Conservation (phyloP, 371 early-diverging fungal genomes). For the Actinomucor elegans region DNA sequence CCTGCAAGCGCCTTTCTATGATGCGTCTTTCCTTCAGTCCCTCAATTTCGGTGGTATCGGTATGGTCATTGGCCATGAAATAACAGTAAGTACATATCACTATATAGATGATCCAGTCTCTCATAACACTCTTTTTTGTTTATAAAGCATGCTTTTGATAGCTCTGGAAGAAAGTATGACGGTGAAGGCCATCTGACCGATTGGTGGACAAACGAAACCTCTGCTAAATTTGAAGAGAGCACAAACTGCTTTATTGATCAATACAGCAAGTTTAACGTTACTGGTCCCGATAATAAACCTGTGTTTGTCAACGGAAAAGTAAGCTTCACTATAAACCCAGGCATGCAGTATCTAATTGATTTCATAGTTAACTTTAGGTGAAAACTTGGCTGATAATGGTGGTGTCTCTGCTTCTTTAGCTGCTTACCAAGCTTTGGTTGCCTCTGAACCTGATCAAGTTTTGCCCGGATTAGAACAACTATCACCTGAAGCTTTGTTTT, state of each 20-base stretch:
- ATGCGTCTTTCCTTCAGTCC: constrained; percentile 44
- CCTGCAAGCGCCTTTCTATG: constrained; percentile 49
- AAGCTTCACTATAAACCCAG: background rate
- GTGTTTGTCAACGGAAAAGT: constrained; percentile 44
- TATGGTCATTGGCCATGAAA: constrained; percentile 60
- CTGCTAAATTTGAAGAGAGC: constrained; percentile 42
- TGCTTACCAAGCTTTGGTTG: constrained; percentile 26
- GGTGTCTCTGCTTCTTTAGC: constrained; percentile 48
- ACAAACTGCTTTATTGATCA: constrained; percentile 64
- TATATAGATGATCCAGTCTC: no score
- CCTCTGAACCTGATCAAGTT: constrained; percentile 3
- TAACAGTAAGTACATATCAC: constrained; percentile 48
- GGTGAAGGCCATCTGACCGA: constrained; percentile 31
- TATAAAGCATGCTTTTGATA: constrained; percentile 48
- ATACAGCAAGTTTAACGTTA: constrained; percentile 48
- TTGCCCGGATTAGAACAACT: constrained; percentile 24
- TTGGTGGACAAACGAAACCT: constrained; percentile 66
- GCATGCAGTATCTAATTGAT: no score
- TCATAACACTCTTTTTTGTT: background rate
- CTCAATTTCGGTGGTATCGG: constrained; percentile 65
- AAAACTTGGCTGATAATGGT: constrained; percentile 81
- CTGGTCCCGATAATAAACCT: constrained; percentile 20
- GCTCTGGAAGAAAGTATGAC: constrained; percentile 54
- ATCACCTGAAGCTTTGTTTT: constrained; percentile 48
- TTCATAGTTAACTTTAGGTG: constrained; percentile 62